A percentile compares a stretch with the other conserved stretches of the same genome.
Conservation (phyloP, 1,284 basidiomycete genomes). For the Gomphus bonarii region DNA sequence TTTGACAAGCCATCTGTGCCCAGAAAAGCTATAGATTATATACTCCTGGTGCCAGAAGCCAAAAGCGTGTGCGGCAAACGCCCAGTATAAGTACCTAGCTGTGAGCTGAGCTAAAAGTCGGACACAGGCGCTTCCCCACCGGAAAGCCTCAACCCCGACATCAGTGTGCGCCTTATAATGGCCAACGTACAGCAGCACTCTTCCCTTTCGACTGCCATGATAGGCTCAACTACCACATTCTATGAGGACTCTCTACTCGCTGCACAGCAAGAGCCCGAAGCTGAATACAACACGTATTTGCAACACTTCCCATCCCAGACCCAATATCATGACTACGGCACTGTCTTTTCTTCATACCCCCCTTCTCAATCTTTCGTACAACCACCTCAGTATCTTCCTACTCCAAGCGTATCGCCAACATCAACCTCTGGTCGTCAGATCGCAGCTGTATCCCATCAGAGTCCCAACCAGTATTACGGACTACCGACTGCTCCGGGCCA, state of each 20-base stretch:
- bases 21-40: not conserved
- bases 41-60: not conserved
- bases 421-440: not conserved
- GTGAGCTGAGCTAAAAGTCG: not conserved
- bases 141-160: slow-evolving; percentile 4
- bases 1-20: not conserved
- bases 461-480: not conserved
- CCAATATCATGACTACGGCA: not conserved
- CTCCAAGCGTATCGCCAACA: slow-evolving; percentile 4
- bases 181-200: not conserved
- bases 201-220: slow-evolving; percentile 4
- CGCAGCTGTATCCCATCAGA: not conserved
- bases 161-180: slow-evolving; percentile 6
- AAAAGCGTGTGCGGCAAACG: not conserved
- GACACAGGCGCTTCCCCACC: not conserved
- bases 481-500: not conserved
- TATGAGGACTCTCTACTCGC: not conserved
- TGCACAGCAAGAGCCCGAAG: not conserved
- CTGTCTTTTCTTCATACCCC: not conserved
- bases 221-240: slow-evolving; percentile 4
- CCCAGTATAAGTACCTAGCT: not conserved
- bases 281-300: not conserved
- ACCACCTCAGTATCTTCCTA: not conserved
- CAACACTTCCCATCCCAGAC: not conserved
- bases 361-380: not conserved